Base-by-base conservation (phyloP, 2,329 filamentous ascomycete genomes). In the Xenoacremonium recifei region DNA sequence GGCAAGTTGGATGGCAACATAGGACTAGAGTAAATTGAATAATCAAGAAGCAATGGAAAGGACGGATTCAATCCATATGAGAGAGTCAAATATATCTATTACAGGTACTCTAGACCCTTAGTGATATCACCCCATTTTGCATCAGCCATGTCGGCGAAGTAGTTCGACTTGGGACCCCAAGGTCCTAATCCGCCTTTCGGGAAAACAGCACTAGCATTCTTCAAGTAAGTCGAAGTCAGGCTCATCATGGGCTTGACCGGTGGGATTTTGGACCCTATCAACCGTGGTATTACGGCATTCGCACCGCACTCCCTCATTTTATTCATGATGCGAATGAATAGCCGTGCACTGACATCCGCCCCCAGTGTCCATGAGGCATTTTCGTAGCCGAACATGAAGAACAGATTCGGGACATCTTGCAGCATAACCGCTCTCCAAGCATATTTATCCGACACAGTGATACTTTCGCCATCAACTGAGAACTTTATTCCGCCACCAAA, bases 351-450 rank as follows among this genome's bases (percentile, higher is more conserved):
- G 1, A 69, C 70, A 44, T 86, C 81, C 0, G 76, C 73, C 2
- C 79, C 80, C 0, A 84, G 66, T 0, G 81, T 85, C 82, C 82
- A 87, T 0, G 75, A 72, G 0, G 73, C 73, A 30, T 80, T 75
- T 20, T 72, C 71, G 59, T 84, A 87, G 4, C 83, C 82, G 10
- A 81, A 66, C 12, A 80, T 68, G 52, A 80, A 71, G 17, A 74
- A 64, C 6, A 79, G 44, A 55, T 86, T 86, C 1, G 82, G 83
- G 2, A 85, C 61, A 35, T 77, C 77, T 48, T 83, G 70, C 1
- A 86, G 58, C 81, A 86, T 84, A 34, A 71, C 64, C 6, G 72
- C 67, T 51, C 77, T 77, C 82, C 82, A 86, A 1, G 76, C 58
- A 51, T 72, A 77, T 37, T 72, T 73, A 2, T 69, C 62, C 0